These are phyloP conservation scores for Pythium grandisporangium DNA, from an alignment of 352 stramenopile species.

Conservation along the genomic window DNA sequence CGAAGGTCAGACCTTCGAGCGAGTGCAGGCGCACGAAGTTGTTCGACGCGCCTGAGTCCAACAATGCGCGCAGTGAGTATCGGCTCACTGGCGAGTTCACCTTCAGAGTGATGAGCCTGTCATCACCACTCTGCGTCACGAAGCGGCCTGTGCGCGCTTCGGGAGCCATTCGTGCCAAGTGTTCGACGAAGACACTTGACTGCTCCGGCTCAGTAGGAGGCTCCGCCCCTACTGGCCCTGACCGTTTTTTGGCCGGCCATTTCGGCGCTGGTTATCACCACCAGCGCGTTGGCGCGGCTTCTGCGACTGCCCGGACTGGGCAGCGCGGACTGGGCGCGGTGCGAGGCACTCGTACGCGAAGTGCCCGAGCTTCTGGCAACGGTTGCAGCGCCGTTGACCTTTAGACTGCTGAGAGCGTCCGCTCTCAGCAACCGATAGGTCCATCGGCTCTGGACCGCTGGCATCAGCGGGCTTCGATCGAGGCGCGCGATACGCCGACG, in stretches of 20 bases:
- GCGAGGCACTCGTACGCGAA: constrained; percentile 3
- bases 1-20: neutral
- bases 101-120: neutral
- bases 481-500: neutral
- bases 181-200: constrained; percentile 1
- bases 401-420: constrained; percentile 1
- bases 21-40: neutral
- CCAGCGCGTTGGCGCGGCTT: neutral
- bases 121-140: neutral
- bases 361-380: constrained; percentile 4
- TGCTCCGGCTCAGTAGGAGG: constrained; percentile 1
- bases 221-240: constrained; percentile 1
- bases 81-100: neutral
- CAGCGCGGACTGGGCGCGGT: neutral
- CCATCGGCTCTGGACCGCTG: constrained; percentile 5
- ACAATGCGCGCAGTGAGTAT: neutral
- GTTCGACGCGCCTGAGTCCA: neutral
- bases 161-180: constrained; percentile 1
- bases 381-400: constrained; percentile 1
- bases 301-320: neutral
- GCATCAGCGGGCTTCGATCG: neutral
- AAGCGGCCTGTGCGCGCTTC: neutral
- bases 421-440: constrained; percentile 3
- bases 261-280: neutral
- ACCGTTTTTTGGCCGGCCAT: constrained; percentile 4